Conservation (phyloP, 1,139 yeast genomes). For the Kurtzmaniella quercitrusa region DNA sequence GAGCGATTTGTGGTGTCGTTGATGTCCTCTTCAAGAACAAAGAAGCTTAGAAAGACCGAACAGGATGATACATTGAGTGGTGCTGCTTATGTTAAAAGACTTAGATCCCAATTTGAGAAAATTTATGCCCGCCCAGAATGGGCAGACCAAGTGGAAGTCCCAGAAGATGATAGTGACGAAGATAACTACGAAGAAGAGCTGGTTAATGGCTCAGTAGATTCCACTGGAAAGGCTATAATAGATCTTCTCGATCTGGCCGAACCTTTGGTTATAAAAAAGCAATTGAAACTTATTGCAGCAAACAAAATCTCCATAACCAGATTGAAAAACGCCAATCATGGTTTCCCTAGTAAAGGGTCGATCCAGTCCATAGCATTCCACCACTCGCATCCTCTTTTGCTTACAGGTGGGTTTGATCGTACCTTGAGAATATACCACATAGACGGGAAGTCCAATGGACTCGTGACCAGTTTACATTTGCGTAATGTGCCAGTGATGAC, state of each 20-base stretch:
- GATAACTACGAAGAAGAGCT: slow-evolving; percentile 16
- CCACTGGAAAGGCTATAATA: slow-evolving; percentile 43
- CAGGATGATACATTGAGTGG: slow-evolving; percentile 62
- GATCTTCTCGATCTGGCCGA: slow-evolving; percentile 58
- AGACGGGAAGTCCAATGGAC: slow-evolving; percentile 81
- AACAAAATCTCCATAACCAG: slow-evolving; percentile 69
- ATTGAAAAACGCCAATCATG: slow-evolving; percentile 79
- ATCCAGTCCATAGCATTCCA: slow-evolving; percentile 85
- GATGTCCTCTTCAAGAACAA: slow-evolving; percentile 53
- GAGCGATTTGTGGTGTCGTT: slow-evolving; percentile 62
- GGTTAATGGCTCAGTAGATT: background rate
- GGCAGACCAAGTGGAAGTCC: slow-evolving; percentile 49
- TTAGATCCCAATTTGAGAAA: slow-evolving; percentile 81
- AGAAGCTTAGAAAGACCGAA: slow-evolving; percentile 66
- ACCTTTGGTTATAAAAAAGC: slow-evolving; percentile 48
- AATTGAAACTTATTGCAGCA: slow-evolving; percentile 63
- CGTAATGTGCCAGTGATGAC: slow-evolving; percentile 77
- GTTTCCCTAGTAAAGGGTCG: slow-evolving; percentile 67
- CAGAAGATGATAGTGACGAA: slow-evolving; percentile 32
- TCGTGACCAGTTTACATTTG: slow-evolving; percentile 79
- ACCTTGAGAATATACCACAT: slow-evolving; percentile 83
- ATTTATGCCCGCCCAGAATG: slow-evolving; percentile 87
- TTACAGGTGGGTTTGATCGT: slow-evolving; percentile 91
- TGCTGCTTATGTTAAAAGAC: slow-evolving; percentile 60
- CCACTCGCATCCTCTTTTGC: slow-evolving; percentile 73